These are phyloP conservation scores for Cytospora leucostoma DNA, from an alignment of 2,329 filamentous ascomycete species.

Conservation along the genomic window DNA sequence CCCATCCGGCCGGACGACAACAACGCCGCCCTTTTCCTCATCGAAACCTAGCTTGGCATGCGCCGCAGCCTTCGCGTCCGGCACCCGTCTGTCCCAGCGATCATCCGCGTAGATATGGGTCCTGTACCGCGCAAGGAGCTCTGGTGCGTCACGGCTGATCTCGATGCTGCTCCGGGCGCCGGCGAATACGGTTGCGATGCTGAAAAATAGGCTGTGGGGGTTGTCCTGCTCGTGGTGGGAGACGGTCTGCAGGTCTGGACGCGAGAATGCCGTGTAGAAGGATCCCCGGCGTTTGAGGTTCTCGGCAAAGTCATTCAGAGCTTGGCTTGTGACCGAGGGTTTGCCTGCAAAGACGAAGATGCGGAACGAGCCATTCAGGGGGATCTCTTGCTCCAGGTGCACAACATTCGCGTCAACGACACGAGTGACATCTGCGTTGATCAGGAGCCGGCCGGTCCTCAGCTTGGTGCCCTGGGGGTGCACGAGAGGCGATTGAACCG, in stretches of 20 bases:
- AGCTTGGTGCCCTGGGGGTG: constrained; percentile 66
- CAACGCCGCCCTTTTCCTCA: constrained; percentile 71
- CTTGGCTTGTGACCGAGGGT: constrained; percentile 57
- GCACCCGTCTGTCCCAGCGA: constrained; percentile 69
- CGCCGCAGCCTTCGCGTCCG: constrained; percentile 69
- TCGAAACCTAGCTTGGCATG: constrained; percentile 86
- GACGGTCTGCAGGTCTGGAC: constrained; percentile 61
- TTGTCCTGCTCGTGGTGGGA: constrained; percentile 80
- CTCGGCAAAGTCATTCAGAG: constrained; percentile 69
- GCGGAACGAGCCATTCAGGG: constrained; percentile 84
- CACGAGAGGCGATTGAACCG: constrained; percentile 70
- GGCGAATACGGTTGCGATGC: constrained; percentile 75
- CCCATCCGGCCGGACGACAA: constrained; percentile 84
- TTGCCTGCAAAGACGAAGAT: constrained; percentile 84
- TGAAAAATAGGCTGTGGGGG: constrained; percentile 82
- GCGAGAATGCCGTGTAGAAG: constrained; percentile 70
- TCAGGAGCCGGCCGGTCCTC: constrained; percentile 73
- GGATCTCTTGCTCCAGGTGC: constrained; percentile 86
- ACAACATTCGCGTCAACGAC: constrained; percentile 88
- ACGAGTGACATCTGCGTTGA: constrained; percentile 78
- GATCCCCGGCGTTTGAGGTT: constrained; percentile 66
- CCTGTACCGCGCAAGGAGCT: constrained; percentile 70
- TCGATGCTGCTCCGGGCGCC: constrained; percentile 68
- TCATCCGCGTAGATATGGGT: constrained; percentile 89
- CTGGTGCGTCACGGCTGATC: constrained; percentile 70